phyloP scores from a whole-genome alignment of 176 grass and related monocot genomes.

The Melocanna baccifera region DNA sequence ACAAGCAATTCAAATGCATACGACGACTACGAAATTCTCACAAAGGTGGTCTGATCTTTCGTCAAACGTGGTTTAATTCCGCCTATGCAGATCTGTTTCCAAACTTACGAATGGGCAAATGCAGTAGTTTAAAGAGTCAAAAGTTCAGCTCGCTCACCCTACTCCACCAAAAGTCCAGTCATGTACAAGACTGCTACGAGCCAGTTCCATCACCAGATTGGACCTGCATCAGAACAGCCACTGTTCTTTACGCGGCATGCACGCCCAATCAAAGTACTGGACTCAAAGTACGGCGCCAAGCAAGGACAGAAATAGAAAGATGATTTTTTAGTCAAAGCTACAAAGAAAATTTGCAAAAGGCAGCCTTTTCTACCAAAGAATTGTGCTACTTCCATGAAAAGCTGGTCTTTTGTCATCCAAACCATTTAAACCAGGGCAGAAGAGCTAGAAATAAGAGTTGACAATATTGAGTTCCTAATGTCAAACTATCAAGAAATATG shows the following conservation, averaged over 20 bases:
- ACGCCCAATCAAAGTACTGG: conserved; percentile 8
- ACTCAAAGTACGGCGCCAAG: neutral
- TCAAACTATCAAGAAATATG: neutral
- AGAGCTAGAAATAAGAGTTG: neutral
- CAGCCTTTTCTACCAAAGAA: neutral
- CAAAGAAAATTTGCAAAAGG: neutral
- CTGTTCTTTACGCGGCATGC: neutral
- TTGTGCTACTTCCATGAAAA: neutral
- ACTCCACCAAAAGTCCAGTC: neutral
- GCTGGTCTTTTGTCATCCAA: neutral
- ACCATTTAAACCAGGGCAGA: neutral
- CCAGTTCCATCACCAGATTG: neutral
- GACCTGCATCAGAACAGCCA: neutral
- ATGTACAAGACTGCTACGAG: neutral
- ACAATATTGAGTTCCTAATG: neutral
- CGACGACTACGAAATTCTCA: neutral
- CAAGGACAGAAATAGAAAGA: neutral
- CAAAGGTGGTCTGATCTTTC: neutral
- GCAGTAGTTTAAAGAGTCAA: neutral
- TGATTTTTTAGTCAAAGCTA: neutral
- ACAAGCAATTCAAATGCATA: neutral
- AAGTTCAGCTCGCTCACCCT: neutral
- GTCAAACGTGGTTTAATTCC: neutral
- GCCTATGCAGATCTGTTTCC: neutral
- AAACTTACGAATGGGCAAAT: neutral